phyloP scores from a whole-genome alignment of 2,329 filamentous ascomycete genomes.

The Neobulgaria alba region DNA sequence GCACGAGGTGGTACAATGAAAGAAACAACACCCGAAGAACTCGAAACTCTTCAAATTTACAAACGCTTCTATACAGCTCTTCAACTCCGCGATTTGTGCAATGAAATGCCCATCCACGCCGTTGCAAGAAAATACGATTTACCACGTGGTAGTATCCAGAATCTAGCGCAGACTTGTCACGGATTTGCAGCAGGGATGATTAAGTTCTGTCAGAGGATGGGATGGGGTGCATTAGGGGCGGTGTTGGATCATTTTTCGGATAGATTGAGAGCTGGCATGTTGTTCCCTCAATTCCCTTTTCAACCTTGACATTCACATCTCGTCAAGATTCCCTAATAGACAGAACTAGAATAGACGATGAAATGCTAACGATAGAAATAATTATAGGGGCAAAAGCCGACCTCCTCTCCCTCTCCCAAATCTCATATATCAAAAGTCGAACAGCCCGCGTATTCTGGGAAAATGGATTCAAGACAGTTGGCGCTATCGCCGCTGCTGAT shows the following conservation, averaged over 20 bases:
- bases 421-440: conserved; percentile 68
- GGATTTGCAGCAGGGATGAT: conserved; percentile 74
- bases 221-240: conserved; percentile 62
- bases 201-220: conserved; percentile 71
- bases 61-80: conserved; percentile 66
- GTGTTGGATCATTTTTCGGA: conserved; percentile 70
- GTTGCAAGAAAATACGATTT: conserved; percentile 64
- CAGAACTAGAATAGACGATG: too few species aligned
- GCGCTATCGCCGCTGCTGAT: conserved; percentile 60
- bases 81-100: conserved; percentile 71
- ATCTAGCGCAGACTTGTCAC: conserved; percentile 63
- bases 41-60: conserved; percentile 54
- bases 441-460: conserved; percentile 70
- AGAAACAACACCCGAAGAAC: conserved; percentile 52
- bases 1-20: conserved; percentile 58
- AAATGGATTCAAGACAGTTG: conserved; percentile 62
- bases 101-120: conserved; percentile 61
- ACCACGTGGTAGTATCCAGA: conserved; percentile 63
- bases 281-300: too few species aligned
- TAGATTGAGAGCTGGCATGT: conserved; percentile 49
- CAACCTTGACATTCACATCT: too few species aligned
- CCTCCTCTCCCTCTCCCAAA: conserved; percentile 59
- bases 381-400: conserved; percentile 55
- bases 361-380: neutral
- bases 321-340: too few species aligned